Evolutionary conservation across 208 protist species (phyloP), one percentile per base, ranked within the genome.

Genomic region (Angomonas desouzai): DNA sequence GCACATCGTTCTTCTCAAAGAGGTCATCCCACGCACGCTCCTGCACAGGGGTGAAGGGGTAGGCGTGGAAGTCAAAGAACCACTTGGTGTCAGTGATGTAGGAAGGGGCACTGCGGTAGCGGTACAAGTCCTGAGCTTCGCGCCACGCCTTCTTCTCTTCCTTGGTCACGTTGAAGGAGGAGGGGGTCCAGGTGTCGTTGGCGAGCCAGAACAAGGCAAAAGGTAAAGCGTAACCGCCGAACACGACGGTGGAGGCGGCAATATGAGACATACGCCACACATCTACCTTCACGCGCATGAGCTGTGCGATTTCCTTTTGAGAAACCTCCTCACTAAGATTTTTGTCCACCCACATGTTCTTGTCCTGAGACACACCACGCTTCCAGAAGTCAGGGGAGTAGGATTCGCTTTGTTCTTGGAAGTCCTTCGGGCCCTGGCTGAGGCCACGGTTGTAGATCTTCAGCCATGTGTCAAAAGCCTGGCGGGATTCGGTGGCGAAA

Each of bases 271-370:
- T 79, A 29, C 84, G 74, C 83, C 86, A 96, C 61, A 93, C 72
- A 70, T 96, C 91, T 28, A 81, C 38, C 75, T 94, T 93, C 75
- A 87, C 91, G 47, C 71, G 65, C 73, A 93, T 91, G 27, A 93
- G 74, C 77, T 85, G 66, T 30, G 86, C 87, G 29, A 96, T 45
- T 48, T 96, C 87, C 76, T 88, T 77, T 65, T 85, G 87, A 30
- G 83, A 87, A 27, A 96, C 87, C 62, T 81, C 79, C 66, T 85
- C 82, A 61, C 80, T 90, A 71, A 96, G 88, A 62, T 84, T 79
- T 79, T 69, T 92, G 71, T 96, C 91, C 25, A 96, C 86, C 87
- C 87, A 96, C 81, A 96, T 89, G 76, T 96, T 96, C 70, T 92
- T 92, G 30, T 90, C 76, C 68, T 96, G 87, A 10, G 72, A 86